Evolutionary conservation across 306 rosid species (phyloP).

Genomic region (Trifolium pratense): DNA sequence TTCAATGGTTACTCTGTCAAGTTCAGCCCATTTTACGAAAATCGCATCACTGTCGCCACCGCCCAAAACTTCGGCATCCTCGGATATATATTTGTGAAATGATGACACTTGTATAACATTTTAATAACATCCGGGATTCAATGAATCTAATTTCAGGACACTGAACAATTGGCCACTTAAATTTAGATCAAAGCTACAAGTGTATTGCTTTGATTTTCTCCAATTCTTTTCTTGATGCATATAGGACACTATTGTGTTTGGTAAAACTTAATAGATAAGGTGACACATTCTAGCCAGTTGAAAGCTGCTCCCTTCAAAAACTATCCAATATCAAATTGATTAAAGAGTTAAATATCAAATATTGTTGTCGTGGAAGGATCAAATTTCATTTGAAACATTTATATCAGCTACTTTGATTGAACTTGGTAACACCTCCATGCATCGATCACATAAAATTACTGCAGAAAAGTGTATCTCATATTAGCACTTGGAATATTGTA

Average conservation of each 20-base stretch:
- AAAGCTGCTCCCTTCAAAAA: constrained; percentile 43
- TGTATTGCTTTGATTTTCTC: constrained; percentile 37
- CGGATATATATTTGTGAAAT: no score
- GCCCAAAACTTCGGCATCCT: constrained; percentile 95
- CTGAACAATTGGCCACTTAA: constrained; percentile 36
- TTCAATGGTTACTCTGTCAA: constrained; percentile 95
- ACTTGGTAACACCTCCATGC: constrained; percentile 51
- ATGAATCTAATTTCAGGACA: constrained; percentile 29
- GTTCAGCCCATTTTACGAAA: constrained; percentile 95
- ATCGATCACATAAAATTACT: constrained; percentile 52
- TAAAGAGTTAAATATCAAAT: constrained; percentile 43
- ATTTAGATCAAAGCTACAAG: constrained; percentile 29
- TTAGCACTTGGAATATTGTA: constrained; percentile 50
- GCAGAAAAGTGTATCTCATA: constrained; percentile 61
- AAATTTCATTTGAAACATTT: constrained; percentile 46
- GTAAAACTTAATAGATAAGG: constrained; percentile 34
- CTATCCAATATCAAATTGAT: constrained; percentile 41
- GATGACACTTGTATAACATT: constrained; percentile 18
- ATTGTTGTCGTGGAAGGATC: constrained; percentile 48
- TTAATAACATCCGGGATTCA: constrained; percentile 23
- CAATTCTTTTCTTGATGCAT: constrained; percentile 38
- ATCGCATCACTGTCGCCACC: constrained; percentile 93
- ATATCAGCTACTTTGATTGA: constrained; percentile 54
- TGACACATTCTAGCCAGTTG: constrained; percentile 36
- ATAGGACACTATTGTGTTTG: constrained; percentile 32